Base-by-base conservation (phyloP, 495 filamentous ascomycete genomes). In the Acidomyces sp. region DNA sequence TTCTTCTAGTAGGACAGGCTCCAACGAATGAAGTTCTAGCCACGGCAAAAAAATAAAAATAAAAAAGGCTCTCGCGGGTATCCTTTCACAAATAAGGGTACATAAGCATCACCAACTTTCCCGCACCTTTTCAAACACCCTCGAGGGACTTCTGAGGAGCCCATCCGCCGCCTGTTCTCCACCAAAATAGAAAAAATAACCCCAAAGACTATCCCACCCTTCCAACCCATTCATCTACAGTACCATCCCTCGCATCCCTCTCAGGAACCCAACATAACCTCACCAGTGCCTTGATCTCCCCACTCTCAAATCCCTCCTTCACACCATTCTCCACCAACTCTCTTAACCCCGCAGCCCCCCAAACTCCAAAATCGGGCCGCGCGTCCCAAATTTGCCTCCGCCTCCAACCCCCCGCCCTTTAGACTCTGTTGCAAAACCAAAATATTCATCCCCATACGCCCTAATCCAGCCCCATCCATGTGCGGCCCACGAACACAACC, bases 381-480 rank as follows among this genome's bases (percentile, higher is more conserved):
- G 29, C 79, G 67, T 0, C 68, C 68, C 25, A 96, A 70, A 24
- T 73, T 69, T 3, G 42, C 49, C 13, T 6, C 43, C 33, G 58
- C 63, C 55, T 83, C 85, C 43, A 97, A 79, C 39, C 90, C 90
- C n/a, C n/a, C n/a, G n/a, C n/a, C n/a, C 61, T 87, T 92, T 37
- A 97, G 70, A 48, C 93, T 93, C 51, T 96, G 92, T 55, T 94
- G 87, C 21, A 97, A 63, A 33, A 97, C 90, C 6, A 93, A 67
- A 32, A 96, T 83, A 54, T 96, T 92, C 21, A 95, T 71, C 51
- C 83, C 78, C 67, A 96, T 80, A 5, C 85, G 71, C 16, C 74
- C 69, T 46, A 77, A 82, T 12, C 92, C 90, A 41, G 77, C 69
- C 24, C 62, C 61, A 46, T 92, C 87, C 70, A 92, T 77, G 2